A percentile compares a stretch with the other conserved stretches of the same genome.
phyloP scores from a whole-genome alignment of 2,329 filamentous ascomycete species.

The Talaromyces sp. region DNA sequence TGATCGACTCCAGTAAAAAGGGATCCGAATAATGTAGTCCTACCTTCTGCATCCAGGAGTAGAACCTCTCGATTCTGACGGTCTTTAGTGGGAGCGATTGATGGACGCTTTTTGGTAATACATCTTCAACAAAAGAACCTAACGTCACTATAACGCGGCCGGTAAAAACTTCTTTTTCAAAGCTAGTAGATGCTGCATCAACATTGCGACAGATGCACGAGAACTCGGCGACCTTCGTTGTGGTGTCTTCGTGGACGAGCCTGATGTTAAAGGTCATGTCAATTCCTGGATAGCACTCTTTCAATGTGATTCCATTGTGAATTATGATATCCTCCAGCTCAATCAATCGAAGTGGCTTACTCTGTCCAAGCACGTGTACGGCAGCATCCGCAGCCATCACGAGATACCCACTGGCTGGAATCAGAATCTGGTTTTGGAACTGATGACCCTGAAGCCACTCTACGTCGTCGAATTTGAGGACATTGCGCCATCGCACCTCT shows the following conservation, averaged over 20 bases:
- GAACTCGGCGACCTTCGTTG: background rate
- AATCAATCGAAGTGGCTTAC: conserved; percentile 16
- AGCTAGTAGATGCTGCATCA: background rate
- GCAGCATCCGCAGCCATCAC: conserved; percentile 28
- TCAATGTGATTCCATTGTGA: background rate
- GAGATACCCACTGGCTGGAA: conserved; percentile 27
- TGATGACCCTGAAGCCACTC: conserved; percentile 35
- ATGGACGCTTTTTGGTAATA: background rate
- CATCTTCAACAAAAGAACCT: background rate
- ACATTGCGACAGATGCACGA: conserved; percentile 3
- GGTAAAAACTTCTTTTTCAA: background rate
- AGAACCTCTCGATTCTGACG: conserved; percentile 3
- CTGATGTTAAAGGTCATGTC: conserved; percentile 1
- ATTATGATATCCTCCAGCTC: conserved; percentile 23
- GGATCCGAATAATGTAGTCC: conserved; percentile 26
- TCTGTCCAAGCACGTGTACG: background rate
- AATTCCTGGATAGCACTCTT: conserved; percentile 1
- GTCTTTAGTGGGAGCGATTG: background rate
- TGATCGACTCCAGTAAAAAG: conserved; percentile 22
- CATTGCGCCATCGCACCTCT: conserved; percentile 30
- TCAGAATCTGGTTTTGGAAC: conserved; percentile 24
- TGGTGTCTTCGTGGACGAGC: background rate
- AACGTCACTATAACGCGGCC: background rate
- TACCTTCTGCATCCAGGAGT: conserved; percentile 2
- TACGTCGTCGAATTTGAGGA: conserved; percentile 29